Conservation (phyloP, 2,329 filamentous ascomycete species). For the Aspergillus novofumigatus region DNA sequence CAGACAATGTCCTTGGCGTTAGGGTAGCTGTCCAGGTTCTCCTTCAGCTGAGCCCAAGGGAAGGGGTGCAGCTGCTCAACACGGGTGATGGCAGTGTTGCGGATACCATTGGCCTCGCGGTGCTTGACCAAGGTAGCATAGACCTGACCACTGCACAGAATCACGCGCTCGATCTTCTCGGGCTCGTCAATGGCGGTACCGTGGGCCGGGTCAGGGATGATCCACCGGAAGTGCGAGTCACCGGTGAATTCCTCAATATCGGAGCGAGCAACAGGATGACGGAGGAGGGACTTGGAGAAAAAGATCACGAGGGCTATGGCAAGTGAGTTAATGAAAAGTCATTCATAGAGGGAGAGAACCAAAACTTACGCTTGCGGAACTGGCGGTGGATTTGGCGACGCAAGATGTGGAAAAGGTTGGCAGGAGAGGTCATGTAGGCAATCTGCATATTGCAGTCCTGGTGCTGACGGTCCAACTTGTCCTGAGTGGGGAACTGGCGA, state of each 20-base stretch:
- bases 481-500: slow-evolving; percentile 78
- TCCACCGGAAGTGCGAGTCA: slow-evolving; percentile 93
- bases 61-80: slow-evolving; percentile 98
- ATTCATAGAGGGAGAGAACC: not conserved
- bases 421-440: slow-evolving; percentile 91
- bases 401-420: slow-evolving; percentile 94
- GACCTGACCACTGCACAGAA: slow-evolving; percentile 92
- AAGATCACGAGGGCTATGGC: slow-evolving; percentile 80
- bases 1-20: slow-evolving; percentile 98
- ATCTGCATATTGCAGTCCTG: slow-evolving; percentile 99
- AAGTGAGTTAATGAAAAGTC: slow-evolving; percentile 12
- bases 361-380: slow-evolving; percentile 89
- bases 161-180: slow-evolving; percentile 87
- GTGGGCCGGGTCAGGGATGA: slow-evolving; percentile 88
- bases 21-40: slow-evolving; percentile 94
- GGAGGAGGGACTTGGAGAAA: slow-evolving; percentile 96
- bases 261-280: slow-evolving; percentile 88
- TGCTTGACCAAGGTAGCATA: slow-evolving; percentile 88
- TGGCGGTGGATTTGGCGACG: slow-evolving; percentile 98
- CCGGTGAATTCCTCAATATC: slow-evolving; percentile 85
- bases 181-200: slow-evolving; percentile 68
- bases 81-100: slow-evolving; percentile 88
- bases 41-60: slow-evolving; percentile 94
- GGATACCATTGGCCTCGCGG: slow-evolving; percentile 78
- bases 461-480: slow-evolving; percentile 93